Conservation (phyloP, 257 asterid genomes). For the Rhazya stricta region DNA sequence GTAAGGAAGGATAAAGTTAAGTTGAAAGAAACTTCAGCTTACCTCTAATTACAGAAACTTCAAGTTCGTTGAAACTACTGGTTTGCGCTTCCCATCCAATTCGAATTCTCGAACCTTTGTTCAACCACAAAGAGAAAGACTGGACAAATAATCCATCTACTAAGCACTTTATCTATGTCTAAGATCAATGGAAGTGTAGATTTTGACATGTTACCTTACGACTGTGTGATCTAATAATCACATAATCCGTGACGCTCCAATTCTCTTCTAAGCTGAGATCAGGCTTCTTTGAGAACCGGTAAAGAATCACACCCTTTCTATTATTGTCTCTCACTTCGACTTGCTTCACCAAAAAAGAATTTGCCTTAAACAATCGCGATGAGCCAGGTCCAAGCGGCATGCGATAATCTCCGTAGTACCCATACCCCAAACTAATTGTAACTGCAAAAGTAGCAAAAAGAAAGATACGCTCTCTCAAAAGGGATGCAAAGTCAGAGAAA, state of each 20-base stretch:
- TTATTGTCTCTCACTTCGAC: conserved; percentile 6
- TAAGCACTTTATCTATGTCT: neutral
- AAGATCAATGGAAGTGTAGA: neutral
- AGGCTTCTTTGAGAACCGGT: conserved; percentile 21
- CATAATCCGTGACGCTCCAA: conserved; percentile 8
- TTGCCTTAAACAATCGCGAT: conserved; percentile 9
- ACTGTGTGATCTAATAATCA: conserved; percentile 12
- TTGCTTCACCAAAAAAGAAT: conserved; percentile 18
- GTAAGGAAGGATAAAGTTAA: neutral
- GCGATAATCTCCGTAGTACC: conserved; percentile 15
- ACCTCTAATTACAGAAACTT: conserved; percentile 19
- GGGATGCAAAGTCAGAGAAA: neutral
- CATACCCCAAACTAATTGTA: conserved; percentile 1
- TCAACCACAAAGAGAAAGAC: conserved; percentile 13
- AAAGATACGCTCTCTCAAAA: neutral
- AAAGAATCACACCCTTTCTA: conserved; percentile 9
- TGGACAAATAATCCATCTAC: neutral
- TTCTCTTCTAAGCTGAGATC: conserved; percentile 10
- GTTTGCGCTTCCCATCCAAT: conserved; percentile 7
- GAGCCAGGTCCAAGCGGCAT: conserved; percentile 22
- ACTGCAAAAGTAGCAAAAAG: conserved; percentile 2
- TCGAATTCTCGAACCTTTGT: conserved; percentile 20
- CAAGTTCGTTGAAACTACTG: conserved; percentile 10
- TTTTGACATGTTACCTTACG: conserved; percentile 2
- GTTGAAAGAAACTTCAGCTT: neutral